Percentiles rank a stretch among this genome's conserved stretches.
Evolutionary conservation across 495 filamentous ascomycete species (phyloP).

Genomic region (Penicillium crystallinum): DNA sequence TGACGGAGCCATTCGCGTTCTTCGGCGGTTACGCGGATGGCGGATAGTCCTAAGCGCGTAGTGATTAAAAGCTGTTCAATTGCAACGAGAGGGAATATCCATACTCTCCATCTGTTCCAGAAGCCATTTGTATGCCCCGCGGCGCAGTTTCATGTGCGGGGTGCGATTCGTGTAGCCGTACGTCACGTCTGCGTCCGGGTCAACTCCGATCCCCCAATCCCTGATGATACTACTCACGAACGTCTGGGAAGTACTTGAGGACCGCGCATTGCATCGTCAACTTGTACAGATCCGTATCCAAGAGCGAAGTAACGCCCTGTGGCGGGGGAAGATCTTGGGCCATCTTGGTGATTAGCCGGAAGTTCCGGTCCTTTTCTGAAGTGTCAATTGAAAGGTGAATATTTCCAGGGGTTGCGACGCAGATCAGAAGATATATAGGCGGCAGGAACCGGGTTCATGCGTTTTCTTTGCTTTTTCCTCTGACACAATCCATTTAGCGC

Average conservation of each 20-base stretch:
- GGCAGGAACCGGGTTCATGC: neutral
- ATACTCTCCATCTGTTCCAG: constrained; percentile 71
- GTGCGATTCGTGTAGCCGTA: constrained; percentile 96
- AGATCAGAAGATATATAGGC: neutral
- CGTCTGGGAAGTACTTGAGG: constrained; percentile 80
- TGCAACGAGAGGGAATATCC: constrained; percentile 11
- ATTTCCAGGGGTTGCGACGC: neutral
- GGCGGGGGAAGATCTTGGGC: constrained; percentile 32
- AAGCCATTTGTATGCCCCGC: constrained; percentile 81
- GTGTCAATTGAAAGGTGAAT: neutral
- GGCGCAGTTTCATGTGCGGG: constrained; percentile 81
- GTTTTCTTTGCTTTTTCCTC: neutral
- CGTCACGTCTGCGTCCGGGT: constrained; percentile 54
- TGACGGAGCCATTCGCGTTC: constrained; percentile 73
- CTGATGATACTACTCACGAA: constrained; percentile 45
- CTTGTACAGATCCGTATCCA: constrained; percentile 98
- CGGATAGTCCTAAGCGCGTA: constrained; percentile 58
- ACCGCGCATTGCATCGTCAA: constrained; percentile 98
- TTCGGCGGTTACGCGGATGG: constrained; percentile 68
- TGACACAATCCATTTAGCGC: neutral
- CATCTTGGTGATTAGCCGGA: constrained; percentile 23
- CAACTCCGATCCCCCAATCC: constrained; percentile 8
- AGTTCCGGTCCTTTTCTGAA: neutral
- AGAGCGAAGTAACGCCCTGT: constrained; percentile 81
- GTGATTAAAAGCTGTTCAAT: neutral